Evolutionary conservation across 2,329 filamentous ascomycete genomes (phyloP).

Genomic region (Fonsecaea erecta): DNA sequence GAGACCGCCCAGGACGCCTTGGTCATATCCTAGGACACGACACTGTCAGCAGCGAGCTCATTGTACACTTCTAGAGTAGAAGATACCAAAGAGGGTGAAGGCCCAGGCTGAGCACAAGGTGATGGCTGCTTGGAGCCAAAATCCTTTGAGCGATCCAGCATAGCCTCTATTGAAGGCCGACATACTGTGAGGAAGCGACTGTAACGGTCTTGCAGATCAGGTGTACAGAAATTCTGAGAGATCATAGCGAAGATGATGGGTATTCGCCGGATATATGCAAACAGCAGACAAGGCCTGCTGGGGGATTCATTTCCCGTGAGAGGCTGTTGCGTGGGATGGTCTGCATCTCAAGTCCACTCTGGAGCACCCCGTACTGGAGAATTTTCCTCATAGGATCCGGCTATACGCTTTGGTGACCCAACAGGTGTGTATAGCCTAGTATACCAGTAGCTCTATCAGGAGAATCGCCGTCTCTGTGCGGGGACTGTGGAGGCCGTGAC

Average conservation of each 20-base stretch:
- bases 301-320: conserved; percentile 4
- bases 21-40: conserved; percentile 26
- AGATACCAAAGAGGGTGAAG: conserved; percentile 29
- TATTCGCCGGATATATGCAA: conserved; percentile 7
- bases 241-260: not conserved
- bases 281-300: not conserved
- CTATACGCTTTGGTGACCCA: not conserved
- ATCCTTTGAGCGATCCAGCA: conserved; percentile 19
- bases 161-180: conserved; percentile 31
- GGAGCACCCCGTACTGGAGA: not conserved
- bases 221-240: not conserved
- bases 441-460: not conserved
- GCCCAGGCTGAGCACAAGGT: conserved; percentile 31
- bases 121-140: conserved; percentile 27
- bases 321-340: not conserved
- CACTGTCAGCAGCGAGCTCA: not conserved
- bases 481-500: not conserved
- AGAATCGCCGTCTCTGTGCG: not conserved
- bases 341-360: not conserved
- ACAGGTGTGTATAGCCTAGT: not conserved
- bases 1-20: conserved; percentile 50
- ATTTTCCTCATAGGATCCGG: not conserved
- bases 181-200: conserved; percentile 5
- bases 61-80: too few species aligned
- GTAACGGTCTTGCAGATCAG: not conserved